These are phyloP conservation scores for Syncephalis plumigaleata DNA, from an alignment of 371 early-diverging fungal species.

Conservation along the genomic window DNA sequence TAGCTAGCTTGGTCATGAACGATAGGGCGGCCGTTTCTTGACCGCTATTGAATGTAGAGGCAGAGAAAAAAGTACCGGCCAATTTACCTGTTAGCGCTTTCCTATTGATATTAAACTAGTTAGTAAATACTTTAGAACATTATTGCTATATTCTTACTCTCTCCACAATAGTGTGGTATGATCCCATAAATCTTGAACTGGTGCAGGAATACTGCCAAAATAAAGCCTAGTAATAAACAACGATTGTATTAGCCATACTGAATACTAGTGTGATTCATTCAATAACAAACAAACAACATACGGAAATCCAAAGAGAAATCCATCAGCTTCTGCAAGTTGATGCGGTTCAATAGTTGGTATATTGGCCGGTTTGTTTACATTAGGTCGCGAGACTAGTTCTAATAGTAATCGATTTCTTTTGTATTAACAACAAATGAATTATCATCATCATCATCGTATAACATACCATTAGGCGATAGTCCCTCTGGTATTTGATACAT, in stretches of 20 bases:
- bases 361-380: neutral
- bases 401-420: too few species aligned
- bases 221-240: conserved; percentile 32
- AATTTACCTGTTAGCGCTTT: conserved; percentile 51
- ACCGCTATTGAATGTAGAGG: conserved; percentile 56
- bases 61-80: conserved; percentile 53
- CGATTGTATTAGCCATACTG: too few species aligned
- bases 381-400: too few species aligned
- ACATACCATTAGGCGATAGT: conserved; percentile 11
- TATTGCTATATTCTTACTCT: neutral
- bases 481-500: conserved; percentile 54
- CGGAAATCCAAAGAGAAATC: conserved; percentile 61
- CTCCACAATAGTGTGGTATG: conserved; percentile 26
- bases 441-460: too few species aligned
- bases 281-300: neutral
- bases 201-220: conserved; percentile 56
- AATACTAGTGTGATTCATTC: neutral
- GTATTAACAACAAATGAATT: too few species aligned
- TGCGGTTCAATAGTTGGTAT: neutral
- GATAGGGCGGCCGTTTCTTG: conserved; percentile 59
- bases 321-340: conserved; percentile 32
- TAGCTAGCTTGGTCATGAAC: conserved; percentile 45
- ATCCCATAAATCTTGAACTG: conserved; percentile 53
- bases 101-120: neutral
- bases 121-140: neutral